phyloP scores from a whole-genome alignment of 2,329 filamentous ascomycete genomes.

The Fusarium musae region DNA sequence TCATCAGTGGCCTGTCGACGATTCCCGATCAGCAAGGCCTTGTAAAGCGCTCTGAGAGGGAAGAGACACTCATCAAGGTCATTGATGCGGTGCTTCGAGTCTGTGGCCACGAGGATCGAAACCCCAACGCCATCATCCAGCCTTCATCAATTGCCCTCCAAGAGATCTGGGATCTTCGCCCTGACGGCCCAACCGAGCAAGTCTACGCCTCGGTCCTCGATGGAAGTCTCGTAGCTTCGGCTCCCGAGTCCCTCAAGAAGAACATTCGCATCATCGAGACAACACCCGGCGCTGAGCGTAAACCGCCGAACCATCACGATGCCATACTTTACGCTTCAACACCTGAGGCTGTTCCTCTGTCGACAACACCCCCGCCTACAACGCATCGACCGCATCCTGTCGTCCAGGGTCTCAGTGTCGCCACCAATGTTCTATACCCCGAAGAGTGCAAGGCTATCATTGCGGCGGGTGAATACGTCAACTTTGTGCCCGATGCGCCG shows the following conservation, averaged over 20 bases:
- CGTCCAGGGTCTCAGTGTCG: constrained; percentile 70
- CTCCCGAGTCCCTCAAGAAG: constrained; percentile 51
- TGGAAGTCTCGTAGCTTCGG: constrained; percentile 60
- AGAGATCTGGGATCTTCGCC: constrained; percentile 69
- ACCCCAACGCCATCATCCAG: constrained; percentile 46
- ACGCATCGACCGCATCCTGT: constrained; percentile 68
- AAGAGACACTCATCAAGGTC: constrained; percentile 67
- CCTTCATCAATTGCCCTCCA: constrained; percentile 65
- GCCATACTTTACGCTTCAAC: constrained; percentile 72
- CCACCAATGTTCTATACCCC: constrained; percentile 68
- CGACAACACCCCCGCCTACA: constrained; percentile 56
- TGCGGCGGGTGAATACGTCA: constrained; percentile 71
- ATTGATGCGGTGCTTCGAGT: constrained; percentile 73
- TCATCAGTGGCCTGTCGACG: constrained; percentile 73
- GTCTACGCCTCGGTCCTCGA: constrained; percentile 69
- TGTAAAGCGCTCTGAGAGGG: constrained; percentile 55
- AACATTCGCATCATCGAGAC: constrained; percentile 70
- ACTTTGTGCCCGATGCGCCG: constrained; percentile 75
- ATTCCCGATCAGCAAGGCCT: constrained; percentile 56
- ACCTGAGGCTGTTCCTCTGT: constrained; percentile 66
- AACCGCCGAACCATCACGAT: constrained; percentile 74
- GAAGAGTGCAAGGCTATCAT: constrained; percentile 74
- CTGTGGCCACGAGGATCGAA: constrained; percentile 69
- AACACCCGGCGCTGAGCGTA: constrained; percentile 68
- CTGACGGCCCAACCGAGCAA: constrained; percentile 53